A percentile compares a stretch with the other conserved stretches of the same genome.
Evolutionary conservation across 305 asterid species (phyloP).

Genomic region (Fraxinus greggii): DNA sequence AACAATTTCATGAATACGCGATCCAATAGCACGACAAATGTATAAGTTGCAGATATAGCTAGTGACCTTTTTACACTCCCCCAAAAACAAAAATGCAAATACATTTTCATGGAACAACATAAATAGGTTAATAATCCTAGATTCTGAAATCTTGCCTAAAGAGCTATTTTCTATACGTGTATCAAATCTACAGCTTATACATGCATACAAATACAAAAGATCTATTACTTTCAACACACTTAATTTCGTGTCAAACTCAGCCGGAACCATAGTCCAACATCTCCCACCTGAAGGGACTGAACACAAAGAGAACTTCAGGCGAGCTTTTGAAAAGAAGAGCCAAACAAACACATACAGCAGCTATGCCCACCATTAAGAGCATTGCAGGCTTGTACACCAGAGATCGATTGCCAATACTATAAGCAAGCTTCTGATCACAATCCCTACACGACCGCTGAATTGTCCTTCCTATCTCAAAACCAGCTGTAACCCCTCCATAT

Average conservation of each 20-base stretch:
- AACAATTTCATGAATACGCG: background rate
- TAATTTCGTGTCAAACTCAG: conserved; percentile 22
- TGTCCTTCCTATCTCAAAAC: conserved; percentile 40
- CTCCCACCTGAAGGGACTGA: conserved; percentile 81
- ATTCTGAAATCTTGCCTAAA: conserved; percentile 10
- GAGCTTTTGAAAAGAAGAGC: conserved; percentile 73
- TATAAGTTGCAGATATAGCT: background rate
- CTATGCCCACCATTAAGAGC: conserved; percentile 71
- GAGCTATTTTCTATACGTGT: conserved; percentile 23
- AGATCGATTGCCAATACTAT: conserved; percentile 36
- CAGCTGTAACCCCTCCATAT: conserved; percentile 24
- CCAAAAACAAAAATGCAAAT: background rate
- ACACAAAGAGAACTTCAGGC: conserved; percentile 50
- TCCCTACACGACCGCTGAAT: conserved; percentile 39
- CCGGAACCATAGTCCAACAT: conserved; percentile 69
- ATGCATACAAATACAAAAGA: conserved; percentile 9
- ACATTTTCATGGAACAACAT: background rate
- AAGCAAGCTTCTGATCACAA: conserved; percentile 41
- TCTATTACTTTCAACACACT: conserved; percentile 14
- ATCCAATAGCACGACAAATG: background rate
- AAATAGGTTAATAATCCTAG: conserved; percentile 6
- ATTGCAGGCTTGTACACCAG: conserved; percentile 62
- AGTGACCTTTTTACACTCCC: background rate
- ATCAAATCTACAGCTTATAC: conserved; percentile 29
- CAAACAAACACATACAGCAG: conserved; percentile 80